A percentile compares a stretch with the other conserved stretches of the same genome.
phyloP scores from a whole-genome alignment of 257 asterid species.

The Ballota nigra region DNA sequence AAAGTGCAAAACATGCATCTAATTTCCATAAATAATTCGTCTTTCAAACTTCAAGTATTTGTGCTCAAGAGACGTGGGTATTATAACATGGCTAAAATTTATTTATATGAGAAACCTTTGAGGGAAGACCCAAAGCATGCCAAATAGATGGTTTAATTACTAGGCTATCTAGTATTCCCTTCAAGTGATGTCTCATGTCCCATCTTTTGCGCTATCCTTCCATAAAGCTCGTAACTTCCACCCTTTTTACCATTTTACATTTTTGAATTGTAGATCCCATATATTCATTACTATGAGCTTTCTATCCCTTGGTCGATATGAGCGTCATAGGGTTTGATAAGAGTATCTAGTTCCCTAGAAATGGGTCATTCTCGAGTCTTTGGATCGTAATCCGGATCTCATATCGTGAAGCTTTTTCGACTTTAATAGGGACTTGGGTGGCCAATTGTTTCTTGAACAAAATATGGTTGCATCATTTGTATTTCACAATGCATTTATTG shows the following conservation, averaged over 20 bases:
- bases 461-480: background rate
- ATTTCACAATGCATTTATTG: background rate
- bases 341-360: background rate
- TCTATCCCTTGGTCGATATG: background rate
- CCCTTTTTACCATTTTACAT: background rate
- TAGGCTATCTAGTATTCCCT: constrained; percentile 3
- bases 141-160: background rate
- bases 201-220: background rate
- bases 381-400: background rate
- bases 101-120: background rate
- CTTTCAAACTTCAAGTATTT: background rate
- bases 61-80: background rate
- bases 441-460: background rate
- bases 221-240: background rate
- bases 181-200: background rate
- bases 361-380: background rate
- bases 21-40: background rate
- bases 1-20: background rate
- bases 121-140: background rate
- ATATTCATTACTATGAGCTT: background rate
- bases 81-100: background rate
- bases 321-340: background rate
- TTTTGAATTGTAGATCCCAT: background rate
- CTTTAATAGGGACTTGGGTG: background rate
- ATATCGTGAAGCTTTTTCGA: background rate